phyloP scores from a whole-genome alignment of 2,329 filamentous ascomycete species.

The Fusarium austroafricanum region DNA sequence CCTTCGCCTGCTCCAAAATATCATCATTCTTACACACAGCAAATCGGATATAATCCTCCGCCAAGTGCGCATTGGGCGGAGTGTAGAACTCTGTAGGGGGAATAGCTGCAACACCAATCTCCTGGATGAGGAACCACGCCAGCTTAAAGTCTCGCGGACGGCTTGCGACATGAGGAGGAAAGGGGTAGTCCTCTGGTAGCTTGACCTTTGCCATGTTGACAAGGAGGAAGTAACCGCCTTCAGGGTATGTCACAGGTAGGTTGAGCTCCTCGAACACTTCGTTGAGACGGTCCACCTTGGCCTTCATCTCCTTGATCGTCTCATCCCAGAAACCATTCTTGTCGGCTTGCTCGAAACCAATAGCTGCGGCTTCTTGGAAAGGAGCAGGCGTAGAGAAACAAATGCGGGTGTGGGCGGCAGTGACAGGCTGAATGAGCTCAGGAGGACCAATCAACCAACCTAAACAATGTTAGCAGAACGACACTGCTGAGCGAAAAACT shows the following conservation, averaged over 20 bases:
- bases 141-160: slow-evolving; percentile 94
- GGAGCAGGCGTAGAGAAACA: slow-evolving; percentile 96
- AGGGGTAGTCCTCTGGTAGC: slow-evolving; percentile 84
- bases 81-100: slow-evolving; percentile 98
- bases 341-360: slow-evolving; percentile 93
- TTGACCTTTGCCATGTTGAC: slow-evolving; percentile 92
- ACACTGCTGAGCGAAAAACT: accelerated
- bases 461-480: slow-evolving; percentile 10
- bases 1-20: slow-evolving; percentile 82
- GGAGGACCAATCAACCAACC: slow-evolving; percentile 93
- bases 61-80: slow-evolving; percentile 81
- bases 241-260: slow-evolving; percentile 87
- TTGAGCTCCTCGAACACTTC: slow-evolving; percentile 80
- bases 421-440: slow-evolving; percentile 89
- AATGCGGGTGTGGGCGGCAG: slow-evolving; percentile 93
- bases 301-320: slow-evolving; percentile 87
- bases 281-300: slow-evolving; percentile 89
- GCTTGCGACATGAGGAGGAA: slow-evolving; percentile 87
- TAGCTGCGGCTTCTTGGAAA: slow-evolving; percentile 91
- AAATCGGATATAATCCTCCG: slow-evolving; percentile 93
- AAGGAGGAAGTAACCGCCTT: slow-evolving; percentile 97
- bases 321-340: slow-evolving; percentile 87
- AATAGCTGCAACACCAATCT: slow-evolving; percentile 94
- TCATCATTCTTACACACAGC: slow-evolving; percentile 96
- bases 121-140: slow-evolving; percentile 95